Conservation (phyloP, 257 asterid genomes). For the Voacanga thouarsii region DNA sequence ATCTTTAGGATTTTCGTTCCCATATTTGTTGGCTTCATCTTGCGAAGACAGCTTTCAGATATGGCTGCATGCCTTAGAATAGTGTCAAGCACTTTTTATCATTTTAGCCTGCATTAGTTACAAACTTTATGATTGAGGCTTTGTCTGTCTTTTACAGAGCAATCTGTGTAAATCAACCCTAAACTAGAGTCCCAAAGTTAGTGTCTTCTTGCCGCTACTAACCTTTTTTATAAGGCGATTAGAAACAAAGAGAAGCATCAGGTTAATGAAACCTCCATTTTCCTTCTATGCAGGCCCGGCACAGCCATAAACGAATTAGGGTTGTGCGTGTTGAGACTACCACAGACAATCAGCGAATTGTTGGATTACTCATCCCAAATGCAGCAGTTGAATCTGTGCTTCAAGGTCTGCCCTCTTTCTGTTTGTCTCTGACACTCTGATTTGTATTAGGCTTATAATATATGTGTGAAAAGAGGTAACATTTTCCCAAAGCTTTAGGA, state of each 20-base stretch:
- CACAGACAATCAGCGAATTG: conserved; percentile 67
- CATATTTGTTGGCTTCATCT: not conserved
- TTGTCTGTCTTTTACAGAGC: not conserved
- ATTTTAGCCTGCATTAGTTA: not conserved
- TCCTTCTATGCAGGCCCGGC: conserved; percentile 55
- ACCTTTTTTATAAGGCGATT: not conserved
- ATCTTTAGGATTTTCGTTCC: too few relatives aligned
- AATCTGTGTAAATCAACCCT: not conserved
- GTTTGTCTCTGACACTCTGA: not conserved
- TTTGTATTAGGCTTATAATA: not conserved
- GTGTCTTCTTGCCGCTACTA: not conserved
- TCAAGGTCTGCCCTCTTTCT: conserved; percentile 54
- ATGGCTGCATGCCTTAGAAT: not conserved
- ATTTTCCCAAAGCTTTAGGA: not conserved
- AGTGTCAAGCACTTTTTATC: not conserved
- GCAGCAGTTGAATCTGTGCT: conserved; percentile 91
- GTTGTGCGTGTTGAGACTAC: conserved; percentile 91
- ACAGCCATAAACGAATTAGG: conserved; percentile 74
- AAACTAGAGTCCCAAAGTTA: not conserved
- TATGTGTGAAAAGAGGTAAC: not conserved
- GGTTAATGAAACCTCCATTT: not conserved
- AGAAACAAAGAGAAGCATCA: not conserved
- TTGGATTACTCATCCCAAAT: conserved; percentile 89
- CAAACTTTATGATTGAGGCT: not conserved
- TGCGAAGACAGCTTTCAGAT: not conserved